These are phyloP conservation scores for Euphorbia corollata DNA, from an alignment of 441 rosid genomes.

Conservation along the genomic window DNA sequence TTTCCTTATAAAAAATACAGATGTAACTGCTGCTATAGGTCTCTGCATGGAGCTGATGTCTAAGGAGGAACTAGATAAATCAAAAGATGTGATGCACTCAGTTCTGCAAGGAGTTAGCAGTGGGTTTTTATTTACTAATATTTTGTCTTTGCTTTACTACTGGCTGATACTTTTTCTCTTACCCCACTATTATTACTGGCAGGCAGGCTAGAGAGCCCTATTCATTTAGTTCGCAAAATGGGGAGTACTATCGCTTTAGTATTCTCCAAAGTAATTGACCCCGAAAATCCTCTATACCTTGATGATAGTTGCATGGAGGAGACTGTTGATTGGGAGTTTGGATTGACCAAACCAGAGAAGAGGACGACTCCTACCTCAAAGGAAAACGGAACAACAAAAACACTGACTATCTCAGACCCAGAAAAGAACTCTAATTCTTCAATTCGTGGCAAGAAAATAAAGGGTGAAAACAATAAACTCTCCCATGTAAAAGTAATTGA, in stretches of 20 bases:
- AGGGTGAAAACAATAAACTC: slow-evolving; percentile 38
- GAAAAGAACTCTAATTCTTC: slow-evolving; percentile 26
- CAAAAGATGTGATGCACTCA: slow-evolving; percentile 70
- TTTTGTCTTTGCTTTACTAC: slow-evolving; percentile 23
- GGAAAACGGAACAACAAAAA: slow-evolving; percentile 31
- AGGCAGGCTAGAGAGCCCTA: slow-evolving; percentile 93
- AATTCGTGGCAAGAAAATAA: slow-evolving; percentile 26
- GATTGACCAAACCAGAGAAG: slow-evolving; percentile 36
- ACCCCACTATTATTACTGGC: slow-evolving; percentile 28
- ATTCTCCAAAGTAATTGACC: slow-evolving; percentile 86
- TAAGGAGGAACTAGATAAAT: slow-evolving; percentile 68
- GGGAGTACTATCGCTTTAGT: slow-evolving; percentile 73
- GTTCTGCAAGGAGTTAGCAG: slow-evolving; percentile 96
- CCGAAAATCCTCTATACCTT: slow-evolving; percentile 77
- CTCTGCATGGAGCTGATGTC: slow-evolving; percentile 87
- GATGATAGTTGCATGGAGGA: slow-evolving; percentile 69
- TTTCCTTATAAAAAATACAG: slow-evolving; percentile 40
- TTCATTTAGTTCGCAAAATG: slow-evolving; percentile 73
- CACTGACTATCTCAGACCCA: slow-evolving; percentile 28
- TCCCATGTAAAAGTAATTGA: slow-evolving; percentile 47
- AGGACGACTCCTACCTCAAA: slow-evolving; percentile 28
- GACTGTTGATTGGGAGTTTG: slow-evolving; percentile 82
- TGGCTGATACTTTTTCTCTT: slow-evolving; percentile 15
- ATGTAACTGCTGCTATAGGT: slow-evolving; percentile 85
- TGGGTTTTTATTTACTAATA: slow-evolving; percentile 29